phyloP scores from a whole-genome alignment of 305 asterid genomes.

The Vinca major region DNA sequence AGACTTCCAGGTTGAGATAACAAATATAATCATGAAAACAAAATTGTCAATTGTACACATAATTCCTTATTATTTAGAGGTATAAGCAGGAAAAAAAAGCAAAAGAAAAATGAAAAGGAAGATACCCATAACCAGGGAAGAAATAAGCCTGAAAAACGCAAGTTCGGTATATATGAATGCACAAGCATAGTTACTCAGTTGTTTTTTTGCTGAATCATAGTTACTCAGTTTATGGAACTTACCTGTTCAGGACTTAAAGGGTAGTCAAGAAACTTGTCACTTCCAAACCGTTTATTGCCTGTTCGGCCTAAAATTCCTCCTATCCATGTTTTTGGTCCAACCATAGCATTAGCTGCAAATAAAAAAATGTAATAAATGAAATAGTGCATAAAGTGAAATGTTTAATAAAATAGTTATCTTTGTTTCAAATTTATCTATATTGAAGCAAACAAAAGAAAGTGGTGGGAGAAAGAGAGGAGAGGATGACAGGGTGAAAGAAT shows the following conservation, averaged over 20 bases:
- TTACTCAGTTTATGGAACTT: conserved; percentile 10
- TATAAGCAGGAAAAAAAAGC: not conserved
- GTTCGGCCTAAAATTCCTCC: conserved; percentile 78
- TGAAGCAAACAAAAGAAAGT: not conserved
- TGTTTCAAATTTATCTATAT: not conserved
- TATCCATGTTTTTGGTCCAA: conserved; percentile 92
- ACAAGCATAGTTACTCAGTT: not conserved
- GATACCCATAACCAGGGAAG: not conserved
- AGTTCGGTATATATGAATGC: not conserved
- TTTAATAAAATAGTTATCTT: not conserved
- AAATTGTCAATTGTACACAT: not conserved
- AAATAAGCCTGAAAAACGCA: not conserved
- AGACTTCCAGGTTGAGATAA: not conserved
- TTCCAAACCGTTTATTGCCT: conserved; percentile 50
- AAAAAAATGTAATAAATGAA: conserved; percentile 17
- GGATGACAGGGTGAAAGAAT: not conserved
- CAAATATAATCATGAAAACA: not conserved
- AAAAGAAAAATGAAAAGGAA: conserved; percentile 1
- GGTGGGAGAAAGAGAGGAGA: not conserved
- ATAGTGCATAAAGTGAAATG: not conserved
- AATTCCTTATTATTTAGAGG: not conserved
- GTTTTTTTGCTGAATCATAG: no score
- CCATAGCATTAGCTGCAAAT: conserved; percentile 93
- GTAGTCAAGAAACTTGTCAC: conserved; percentile 44
- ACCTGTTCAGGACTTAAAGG: conserved; percentile 63